Evolutionary conservation across 2,329 filamentous ascomycete genomes (phyloP), one percentile per base, ranked within the genome.

Genomic region (Malbranchea zuffiana): DNA sequence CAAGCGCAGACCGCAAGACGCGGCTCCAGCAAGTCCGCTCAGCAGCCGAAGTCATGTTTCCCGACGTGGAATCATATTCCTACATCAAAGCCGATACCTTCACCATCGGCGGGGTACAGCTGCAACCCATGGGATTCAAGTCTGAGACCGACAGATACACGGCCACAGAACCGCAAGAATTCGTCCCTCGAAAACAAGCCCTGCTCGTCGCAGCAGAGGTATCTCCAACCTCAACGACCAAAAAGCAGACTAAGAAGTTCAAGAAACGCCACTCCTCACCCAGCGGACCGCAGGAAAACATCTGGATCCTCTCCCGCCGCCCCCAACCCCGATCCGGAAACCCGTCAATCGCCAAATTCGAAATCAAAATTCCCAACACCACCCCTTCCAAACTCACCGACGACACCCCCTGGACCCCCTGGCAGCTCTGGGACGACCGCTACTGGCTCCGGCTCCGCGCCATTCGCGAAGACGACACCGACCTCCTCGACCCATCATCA

Each of bases 361-460:
- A 39, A 6, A 13, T 55, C 11, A 36, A 46, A 3, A 24, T 54
- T 15, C 41, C 51, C 1, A 11, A 47, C n/a, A 31, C 18, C 5
- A 13, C n/a, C 19, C 19, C 26, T 12, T 26, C 32, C 32, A 6
- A 32, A 17, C n/a, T 18, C 25, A 18, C 24, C 12, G 35, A 26
- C n/a, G 36, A 39, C 18, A 40, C 44, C 3, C 34, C 43, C 5
- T 62, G 59, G 55, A 50, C 46, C 5, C 25, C 40, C 7, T 69
- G 59, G 53, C 54, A 56, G 4, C 59, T 77, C 11, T 75, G 70
- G 60, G 72, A 75, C 47, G 61, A 65, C 31, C 61, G 73, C 13
- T 75, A 61, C 51, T 77, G 73, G 73, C 58, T 76, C 32, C 62
- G 60, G 2, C 38, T 75, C 7, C 48, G 52, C 18, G 58, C 67